Base-by-base conservation (phyloP, 495 filamentous ascomycete species). In the Podospora pseudocomata region DNA sequence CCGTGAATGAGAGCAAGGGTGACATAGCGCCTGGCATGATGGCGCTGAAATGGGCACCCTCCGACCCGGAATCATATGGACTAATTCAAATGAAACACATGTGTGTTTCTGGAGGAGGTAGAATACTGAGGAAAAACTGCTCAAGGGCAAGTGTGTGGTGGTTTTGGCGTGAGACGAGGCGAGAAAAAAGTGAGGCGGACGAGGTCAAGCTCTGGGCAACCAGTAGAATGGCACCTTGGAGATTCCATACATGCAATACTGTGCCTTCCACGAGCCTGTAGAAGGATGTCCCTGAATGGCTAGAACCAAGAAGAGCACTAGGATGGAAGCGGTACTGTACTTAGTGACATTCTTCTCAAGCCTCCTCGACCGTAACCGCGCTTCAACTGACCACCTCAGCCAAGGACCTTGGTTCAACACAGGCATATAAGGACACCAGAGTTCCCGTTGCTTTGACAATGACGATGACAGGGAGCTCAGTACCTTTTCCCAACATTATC, bases 101-200 rank as follows among this genome's bases (percentile, higher is more conserved):
- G 28, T 13, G 49, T 64, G 26, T 55, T 30, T 7, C 55, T 30
- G 3, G 18, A 39, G 39, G 44, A n/a, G 39, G 23, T n/a, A 19
- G n/a, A 59, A 32, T 54, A 20, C 53, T 59, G 60, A 58, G 18
- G 64, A 58, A 23, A 20, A 58, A 18, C 13, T 54, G 15, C 26
- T 16, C 30, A 58, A 64, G 53, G 64, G 54, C 53, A 26, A 70
- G 64, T 15, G n/a, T 63, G 60, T 60, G 68, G 70, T 63, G 32
- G 64, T 49, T 65, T 34, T 63, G 30, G 62, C 15, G 55, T 49
- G 20, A 60, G 66, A 63, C 65, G 66, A 68, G 68, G 70, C 68
- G 66, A 32, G 23, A 49, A 49, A 71, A 74, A 76, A 74, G 73
- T 74, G 74, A 76, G 74, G 74, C 74, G 74, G 64, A 72, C 74